Evolutionary conservation across 495 filamentous ascomycete genomes (phyloP), one percentile per base, ranked within the genome.

Genomic region (Sporormia fimetaria): DNA sequence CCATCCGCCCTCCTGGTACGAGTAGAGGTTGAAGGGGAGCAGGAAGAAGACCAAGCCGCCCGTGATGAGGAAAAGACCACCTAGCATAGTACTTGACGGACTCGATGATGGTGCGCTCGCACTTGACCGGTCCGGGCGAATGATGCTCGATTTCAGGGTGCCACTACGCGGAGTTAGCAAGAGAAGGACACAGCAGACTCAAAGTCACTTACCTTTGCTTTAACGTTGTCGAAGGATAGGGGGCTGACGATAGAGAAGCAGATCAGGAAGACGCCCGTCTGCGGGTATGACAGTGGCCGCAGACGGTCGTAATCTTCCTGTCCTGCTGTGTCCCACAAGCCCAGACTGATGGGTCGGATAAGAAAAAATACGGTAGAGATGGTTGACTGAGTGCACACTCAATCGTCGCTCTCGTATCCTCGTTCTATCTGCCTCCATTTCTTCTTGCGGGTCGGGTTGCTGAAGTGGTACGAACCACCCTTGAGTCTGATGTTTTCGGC

Each of bases 41-140:
- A 83, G 67, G 52, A 83, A 70, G 12, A 81, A 61, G 9, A 72
- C 63, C 45, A 80, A 63, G 16, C 72, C 77, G 10, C 63, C 66
- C 40, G 67, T 67, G 24, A 80, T 51, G 14, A 83, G 53, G 12
- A 75, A 39, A 10, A 78, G 61, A 33, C 78, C 78, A 18, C 74
- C 61, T 62, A 39, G 62, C 41, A 52, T 79, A 76, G 55, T 76
- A 64, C 32, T 58, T 49, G 30, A 77, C 48, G 1, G 67, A 68
- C 47, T 74, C 54, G 27, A 51, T 44, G 15, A 51, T 44, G 3
- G 70, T 73, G 2, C 75, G 65, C n/a, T 63, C 61, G 54, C 58
- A 71, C 3, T 56, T 34, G 1, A 61, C 45, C 3, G 55, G 59
- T n/a, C n/a, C n/a, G n/a, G n/a, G n/a, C n/a, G n/a, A n/a, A n/a